Evolutionary conservation across 495 filamentous ascomycete genomes (phyloP).

Genomic region (Penicillium coffeae): DNA sequence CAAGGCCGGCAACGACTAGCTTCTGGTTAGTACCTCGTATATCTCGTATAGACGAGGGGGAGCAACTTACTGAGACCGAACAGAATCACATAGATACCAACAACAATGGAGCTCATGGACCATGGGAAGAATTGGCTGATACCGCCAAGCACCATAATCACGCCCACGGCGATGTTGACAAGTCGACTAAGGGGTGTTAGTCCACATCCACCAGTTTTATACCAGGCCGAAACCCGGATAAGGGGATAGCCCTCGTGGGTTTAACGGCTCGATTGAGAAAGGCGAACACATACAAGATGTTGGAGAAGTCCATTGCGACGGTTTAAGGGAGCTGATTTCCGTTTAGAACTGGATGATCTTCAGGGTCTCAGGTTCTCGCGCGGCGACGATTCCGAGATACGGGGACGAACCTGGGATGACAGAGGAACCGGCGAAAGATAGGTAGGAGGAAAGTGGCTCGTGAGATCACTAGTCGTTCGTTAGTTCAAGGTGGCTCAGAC

Average conservation of each 20-base stretch:
- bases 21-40: slow-evolving; percentile 4
- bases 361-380: slow-evolving; percentile 11
- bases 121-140: slow-evolving; percentile 75
- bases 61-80: slow-evolving; percentile 78
- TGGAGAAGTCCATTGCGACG: slow-evolving; percentile 52
- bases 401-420: too few species aligned
- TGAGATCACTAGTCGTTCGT: slow-evolving; percentile 13
- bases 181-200: slow-evolving; percentile 62
- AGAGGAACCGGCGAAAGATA: background rate
- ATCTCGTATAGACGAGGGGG: background rate
- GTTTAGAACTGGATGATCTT: slow-evolving; percentile 7
- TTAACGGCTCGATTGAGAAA: too few species aligned
- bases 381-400: too few species aligned
- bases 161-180: slow-evolving; percentile 85
- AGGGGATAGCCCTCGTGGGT: too few species aligned
- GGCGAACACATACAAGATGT: slow-evolving; percentile 51
- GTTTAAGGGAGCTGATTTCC: background rate
- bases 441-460: slow-evolving; percentile 1
- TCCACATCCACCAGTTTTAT: background rate
- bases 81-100: slow-evolving; percentile 80
- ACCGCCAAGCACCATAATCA: slow-evolving; percentile 85
- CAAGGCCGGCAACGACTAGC: slow-evolving; percentile 50
- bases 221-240: too few species aligned
- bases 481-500: slow-evolving; percentile 5
- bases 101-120: slow-evolving; percentile 53